Percentiles rank a stretch among this genome's conserved stretches.
phyloP scores from a whole-genome alignment of 2,329 filamentous ascomycete species.

The Talaromyces sp. region DNA sequence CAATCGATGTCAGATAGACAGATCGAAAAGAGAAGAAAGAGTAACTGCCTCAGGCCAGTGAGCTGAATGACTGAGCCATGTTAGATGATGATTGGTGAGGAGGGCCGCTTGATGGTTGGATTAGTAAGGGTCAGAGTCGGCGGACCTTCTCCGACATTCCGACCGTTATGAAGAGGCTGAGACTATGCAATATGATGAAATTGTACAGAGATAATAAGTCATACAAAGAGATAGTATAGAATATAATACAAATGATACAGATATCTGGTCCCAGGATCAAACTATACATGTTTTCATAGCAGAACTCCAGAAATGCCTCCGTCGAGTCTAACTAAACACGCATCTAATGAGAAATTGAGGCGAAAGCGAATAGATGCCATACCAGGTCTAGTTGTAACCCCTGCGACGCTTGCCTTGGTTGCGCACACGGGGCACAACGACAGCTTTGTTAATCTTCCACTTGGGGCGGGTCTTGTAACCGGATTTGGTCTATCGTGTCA shows the following conservation, averaged over 20 bases:
- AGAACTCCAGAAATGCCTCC: conserved; percentile 6
- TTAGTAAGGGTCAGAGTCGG: not conserved
- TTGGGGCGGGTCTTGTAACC: conserved; percentile 85
- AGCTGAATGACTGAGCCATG: not conserved
- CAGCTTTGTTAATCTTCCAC: conserved; percentile 85
- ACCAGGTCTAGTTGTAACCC: conserved; percentile 52
- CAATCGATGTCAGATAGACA: not conserved
- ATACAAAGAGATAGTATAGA: not conserved
- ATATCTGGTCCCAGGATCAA: conserved; percentile 1
- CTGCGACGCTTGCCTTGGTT: conserved; percentile 86
- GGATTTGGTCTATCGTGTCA: conserved; percentile 47
- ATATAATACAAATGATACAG: conserved; percentile 15
- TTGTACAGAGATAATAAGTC: not conserved
- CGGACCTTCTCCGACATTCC: not conserved
- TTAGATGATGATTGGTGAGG: not conserved
- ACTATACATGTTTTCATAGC: conserved; percentile 7
- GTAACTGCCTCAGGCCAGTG: not conserved
- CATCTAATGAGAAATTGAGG: conserved; percentile 1
- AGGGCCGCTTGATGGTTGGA: not conserved
- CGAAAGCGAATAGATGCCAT: not conserved
- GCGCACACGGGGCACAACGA: conserved; percentile 75
- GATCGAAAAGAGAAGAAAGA: not conserved
- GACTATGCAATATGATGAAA: not conserved
- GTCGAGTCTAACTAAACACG: not conserved
- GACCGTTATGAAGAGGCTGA: not conserved